Base-by-base conservation (phyloP, 2,329 filamentous ascomycete species). In the Aspergillus hortae region DNA sequence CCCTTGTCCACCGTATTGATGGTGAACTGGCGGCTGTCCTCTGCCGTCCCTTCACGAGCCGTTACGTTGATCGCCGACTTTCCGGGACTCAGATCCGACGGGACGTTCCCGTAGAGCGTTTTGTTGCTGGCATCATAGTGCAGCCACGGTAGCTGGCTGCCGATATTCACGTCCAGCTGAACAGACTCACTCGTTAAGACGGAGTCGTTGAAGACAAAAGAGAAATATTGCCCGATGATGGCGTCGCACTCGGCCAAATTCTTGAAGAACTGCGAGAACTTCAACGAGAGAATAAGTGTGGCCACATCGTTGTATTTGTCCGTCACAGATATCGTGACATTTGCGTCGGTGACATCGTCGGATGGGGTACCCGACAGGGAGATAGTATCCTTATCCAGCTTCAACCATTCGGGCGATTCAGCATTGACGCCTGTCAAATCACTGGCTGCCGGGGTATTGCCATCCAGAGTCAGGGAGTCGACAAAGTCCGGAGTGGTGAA, bases 321-420 rank as follows among this genome's bases (percentile, higher is more conserved):
- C 6, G 71, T 74, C 2, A 84, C 80, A 4, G 74, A 74, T 40
- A 91, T 73, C 0, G 77, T 82, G 36, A 92, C 78, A 58, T 86
- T 87, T 25, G 80, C 76, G 4, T 84, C 81, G 45, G 76, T 74
- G 3, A 83, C 80, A 46, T 76, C 73, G n/a, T 75, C 63, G 0
- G 85, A 83, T 2, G 87, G 83, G 1, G 73, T 87, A 2, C 90
- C 91, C 30, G 72, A 77, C 6, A 95, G 70, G 1, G 72, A 73
- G 65, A 90, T 80, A 0, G 83, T 85, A 7, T 72, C 61, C 2
- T 78, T 72, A 61, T 94, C 78, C 48, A 94, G 81, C 0, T 74
- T 73, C 23, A 95, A 68, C 91, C 91, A 95, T 3, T 73, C 64
- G 0, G 90, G 89, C 11, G 84, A 66, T 23, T 79, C 71, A 1